These are phyloP conservation scores for Trichoderma reesei DNA, from an alignment of 495 filamentous ascomycete species.

Conservation along the genomic window DNA sequence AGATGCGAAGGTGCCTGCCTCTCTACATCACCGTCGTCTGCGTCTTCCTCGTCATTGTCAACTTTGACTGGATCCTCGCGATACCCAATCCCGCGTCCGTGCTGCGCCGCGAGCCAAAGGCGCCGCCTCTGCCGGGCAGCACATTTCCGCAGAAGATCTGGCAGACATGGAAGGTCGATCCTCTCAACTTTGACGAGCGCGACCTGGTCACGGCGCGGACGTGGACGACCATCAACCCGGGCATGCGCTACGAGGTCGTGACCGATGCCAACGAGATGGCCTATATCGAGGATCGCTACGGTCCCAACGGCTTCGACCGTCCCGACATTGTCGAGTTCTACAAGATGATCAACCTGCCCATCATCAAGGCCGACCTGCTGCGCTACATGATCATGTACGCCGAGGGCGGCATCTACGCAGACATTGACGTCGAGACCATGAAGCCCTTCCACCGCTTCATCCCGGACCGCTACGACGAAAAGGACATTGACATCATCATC, in stretches of 20 bases:
- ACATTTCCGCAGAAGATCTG: slow-evolving; percentile 48
- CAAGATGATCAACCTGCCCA: slow-evolving; percentile 42
- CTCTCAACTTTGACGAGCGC: slow-evolving; percentile 45
- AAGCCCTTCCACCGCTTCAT: slow-evolving; percentile 41
- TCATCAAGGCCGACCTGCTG: slow-evolving; percentile 52
- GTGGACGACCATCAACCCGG: slow-evolving; percentile 50
- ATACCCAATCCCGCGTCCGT: background rate
- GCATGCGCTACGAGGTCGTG: slow-evolving; percentile 52
- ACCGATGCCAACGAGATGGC: slow-evolving; percentile 50
- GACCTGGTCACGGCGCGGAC: slow-evolving; percentile 43
- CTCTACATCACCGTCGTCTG: slow-evolving; percentile 17
- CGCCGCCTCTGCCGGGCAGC: slow-evolving; percentile 4
- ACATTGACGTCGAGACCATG: slow-evolving; percentile 48
- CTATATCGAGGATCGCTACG: slow-evolving; percentile 52
- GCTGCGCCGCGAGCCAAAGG: slow-evolving; percentile 2
- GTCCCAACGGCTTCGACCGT: slow-evolving; percentile 46
- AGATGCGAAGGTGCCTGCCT: slow-evolving; percentile 14
- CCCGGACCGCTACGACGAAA: slow-evolving; percentile 35
- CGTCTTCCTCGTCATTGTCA: slow-evolving; percentile 25
- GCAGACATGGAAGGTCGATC: slow-evolving; percentile 59
- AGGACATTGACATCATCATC: slow-evolving; percentile 50
- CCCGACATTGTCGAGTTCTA: slow-evolving; percentile 52
- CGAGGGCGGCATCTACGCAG: slow-evolving; percentile 49
- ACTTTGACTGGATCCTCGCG: slow-evolving; percentile 19
- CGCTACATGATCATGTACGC: slow-evolving; percentile 49